Percentiles rank a stretch among this genome's conserved stretches.
phyloP scores from a whole-genome alignment of 2,329 filamentous ascomycete species.

The Curvularia hawaiiensis region DNA sequence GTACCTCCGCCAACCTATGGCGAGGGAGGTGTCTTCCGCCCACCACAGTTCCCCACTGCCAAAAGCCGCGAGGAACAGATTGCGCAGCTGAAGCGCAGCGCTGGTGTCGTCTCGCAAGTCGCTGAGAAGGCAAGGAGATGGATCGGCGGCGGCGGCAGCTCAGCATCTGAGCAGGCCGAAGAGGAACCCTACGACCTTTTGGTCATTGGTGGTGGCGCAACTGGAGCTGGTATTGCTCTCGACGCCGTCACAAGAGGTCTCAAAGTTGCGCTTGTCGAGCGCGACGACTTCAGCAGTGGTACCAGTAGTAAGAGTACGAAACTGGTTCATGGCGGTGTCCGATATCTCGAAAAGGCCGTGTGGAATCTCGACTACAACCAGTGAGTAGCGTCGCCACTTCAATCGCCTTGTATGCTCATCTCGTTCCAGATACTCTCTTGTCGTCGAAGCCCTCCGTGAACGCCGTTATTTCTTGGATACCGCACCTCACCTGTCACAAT shows the following conservation, averaged over 20 bases:
- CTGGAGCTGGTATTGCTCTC: slow-evolving; percentile 78
- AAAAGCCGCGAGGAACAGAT: slow-evolving; percentile 70
- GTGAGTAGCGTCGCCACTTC: slow-evolving; percentile 46
- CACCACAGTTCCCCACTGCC: slow-evolving; percentile 68
- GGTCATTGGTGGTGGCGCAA: slow-evolving; percentile 79
- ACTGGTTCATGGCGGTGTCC: slow-evolving; percentile 82
- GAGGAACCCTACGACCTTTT: slow-evolving; percentile 74
- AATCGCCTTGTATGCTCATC: not conserved
- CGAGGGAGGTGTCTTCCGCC: slow-evolving; percentile 69
- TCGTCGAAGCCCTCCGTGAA: slow-evolving; percentile 81
- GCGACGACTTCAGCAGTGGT: slow-evolving; percentile 81
- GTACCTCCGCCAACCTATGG: slow-evolving; percentile 74
- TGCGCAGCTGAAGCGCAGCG: slow-evolving; percentile 61
- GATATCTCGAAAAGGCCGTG: slow-evolving; percentile 85
- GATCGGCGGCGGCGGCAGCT: slow-evolving; percentile 45
- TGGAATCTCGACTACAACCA: slow-evolving; percentile 86
- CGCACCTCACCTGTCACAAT: slow-evolving; percentile 79
- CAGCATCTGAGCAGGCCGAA: slow-evolving; percentile 35
- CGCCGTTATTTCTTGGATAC: slow-evolving; percentile 83
- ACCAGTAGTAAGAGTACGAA: slow-evolving; percentile 90
- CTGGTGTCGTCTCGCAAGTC: slow-evolving; percentile 45
- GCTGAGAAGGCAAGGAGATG: slow-evolving; percentile 50
- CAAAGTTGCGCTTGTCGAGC: slow-evolving; percentile 79
- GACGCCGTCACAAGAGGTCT: slow-evolving; percentile 80
- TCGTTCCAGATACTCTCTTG: slow-evolving; percentile 64